These are phyloP conservation scores for Trametes villosa DNA, from an alignment of 768 basidiomycete species.

Conservation along the genomic window DNA sequence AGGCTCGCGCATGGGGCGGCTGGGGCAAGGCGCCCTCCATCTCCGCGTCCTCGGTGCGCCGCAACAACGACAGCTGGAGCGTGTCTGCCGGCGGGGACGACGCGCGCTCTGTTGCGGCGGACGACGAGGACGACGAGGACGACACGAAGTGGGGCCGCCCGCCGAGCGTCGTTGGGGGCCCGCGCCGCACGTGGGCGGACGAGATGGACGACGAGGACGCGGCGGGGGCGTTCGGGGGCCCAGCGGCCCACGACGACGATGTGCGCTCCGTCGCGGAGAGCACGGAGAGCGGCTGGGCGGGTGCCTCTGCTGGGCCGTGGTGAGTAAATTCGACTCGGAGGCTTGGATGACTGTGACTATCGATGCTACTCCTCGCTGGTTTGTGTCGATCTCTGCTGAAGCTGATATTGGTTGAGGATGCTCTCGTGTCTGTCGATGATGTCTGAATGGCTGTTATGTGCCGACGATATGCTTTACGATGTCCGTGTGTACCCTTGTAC, in stretches of 20 bases:
- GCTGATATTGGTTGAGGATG: too few relatives aligned
- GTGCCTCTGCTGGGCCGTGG: slow-evolving; percentile 21
- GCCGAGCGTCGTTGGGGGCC: neutral
- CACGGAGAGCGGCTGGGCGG: slow-evolving; percentile 20
- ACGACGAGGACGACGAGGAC: slow-evolving; percentile 13
- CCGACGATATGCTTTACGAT: too few relatives aligned
- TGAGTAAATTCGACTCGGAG: too few relatives aligned
- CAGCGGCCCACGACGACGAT: neutral
- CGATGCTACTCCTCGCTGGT: neutral
- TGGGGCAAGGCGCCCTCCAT: slow-evolving; percentile 17
- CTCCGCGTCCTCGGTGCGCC: slow-evolving; percentile 10
- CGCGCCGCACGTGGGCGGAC: slow-evolving; percentile 3
- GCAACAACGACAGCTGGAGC: slow-evolving; percentile 22
- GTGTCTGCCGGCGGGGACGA: slow-evolving; percentile 3
- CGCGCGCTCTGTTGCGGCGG: slow-evolving; percentile 5
- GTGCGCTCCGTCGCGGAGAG: slow-evolving; percentile 17
- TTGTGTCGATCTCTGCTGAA: neutral
- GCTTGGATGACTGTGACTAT: neutral
- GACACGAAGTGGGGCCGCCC: slow-evolving; percentile 16
- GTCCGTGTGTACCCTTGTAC: too few relatives aligned
- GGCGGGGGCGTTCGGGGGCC: neutral
- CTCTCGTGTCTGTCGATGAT: too few relatives aligned
- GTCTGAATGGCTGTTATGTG: too few relatives aligned
- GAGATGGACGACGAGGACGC: slow-evolving; percentile 7
- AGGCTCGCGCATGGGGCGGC: neutral